Conservation (phyloP, 1,284 basidiomycete species). For the Inonotus obliquus region DNA sequence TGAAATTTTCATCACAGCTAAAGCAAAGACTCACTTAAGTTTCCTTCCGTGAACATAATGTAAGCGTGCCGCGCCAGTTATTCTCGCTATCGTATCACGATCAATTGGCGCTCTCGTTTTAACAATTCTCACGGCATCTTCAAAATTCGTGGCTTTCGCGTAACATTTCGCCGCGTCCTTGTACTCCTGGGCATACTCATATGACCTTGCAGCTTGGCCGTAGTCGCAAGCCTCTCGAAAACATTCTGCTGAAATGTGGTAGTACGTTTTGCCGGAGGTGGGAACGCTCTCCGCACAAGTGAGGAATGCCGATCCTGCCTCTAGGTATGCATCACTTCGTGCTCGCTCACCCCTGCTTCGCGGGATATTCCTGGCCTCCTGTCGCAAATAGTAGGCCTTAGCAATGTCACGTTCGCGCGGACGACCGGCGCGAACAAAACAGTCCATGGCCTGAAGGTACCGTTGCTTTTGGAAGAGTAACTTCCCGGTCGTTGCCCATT, state of each 20-base stretch:
- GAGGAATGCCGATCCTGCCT: slow-evolving; percentile 47
- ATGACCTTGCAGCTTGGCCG: slow-evolving; percentile 43
- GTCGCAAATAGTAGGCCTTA: slow-evolving; percentile 40
- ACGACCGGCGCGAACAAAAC: slow-evolving; percentile 50
- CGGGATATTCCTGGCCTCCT: slow-evolving; percentile 36
- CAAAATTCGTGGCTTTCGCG: slow-evolving; percentile 46
- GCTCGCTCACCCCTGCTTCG: slow-evolving; percentile 28
- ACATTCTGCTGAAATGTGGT: slow-evolving; percentile 49
- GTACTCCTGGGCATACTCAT: slow-evolving; percentile 40
- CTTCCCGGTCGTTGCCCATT: slow-evolving; percentile 52
- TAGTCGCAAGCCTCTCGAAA: slow-evolving; percentile 39
- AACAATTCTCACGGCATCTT: slow-evolving; percentile 48
- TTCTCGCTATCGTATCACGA: slow-evolving; percentile 31
- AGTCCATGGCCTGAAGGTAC: slow-evolving; percentile 57
- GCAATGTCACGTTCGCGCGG: slow-evolving; percentile 42
- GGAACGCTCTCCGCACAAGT: slow-evolving; percentile 30
- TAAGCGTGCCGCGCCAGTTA: slow-evolving; percentile 46
- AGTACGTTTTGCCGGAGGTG: slow-evolving; percentile 36
- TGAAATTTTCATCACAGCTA: neutral
- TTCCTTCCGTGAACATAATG: slow-evolving; percentile 40
- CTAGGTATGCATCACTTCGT: slow-evolving; percentile 33
- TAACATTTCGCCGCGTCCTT: slow-evolving; percentile 42
- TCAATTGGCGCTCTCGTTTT: slow-evolving; percentile 33
- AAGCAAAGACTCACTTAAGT: neutral
- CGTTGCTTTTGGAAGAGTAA: slow-evolving; percentile 50